Base-by-base conservation (phyloP, 257 asterid species). In the Forsythia suspensa region DNA sequence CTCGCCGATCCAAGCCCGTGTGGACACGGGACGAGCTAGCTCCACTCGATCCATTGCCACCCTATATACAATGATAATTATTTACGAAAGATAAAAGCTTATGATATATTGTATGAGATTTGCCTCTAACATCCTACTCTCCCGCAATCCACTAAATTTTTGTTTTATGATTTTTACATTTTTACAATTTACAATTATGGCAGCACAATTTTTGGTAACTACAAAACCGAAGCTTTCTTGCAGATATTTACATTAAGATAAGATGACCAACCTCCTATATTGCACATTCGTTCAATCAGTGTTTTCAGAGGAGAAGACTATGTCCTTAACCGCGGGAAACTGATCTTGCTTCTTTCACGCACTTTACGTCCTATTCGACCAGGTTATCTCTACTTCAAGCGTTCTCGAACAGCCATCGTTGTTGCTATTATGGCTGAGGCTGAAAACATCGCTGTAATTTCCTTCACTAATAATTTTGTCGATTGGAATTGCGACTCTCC, bases 331-430 rank as follows among this genome's bases (percentile, higher is more conserved):
- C 9, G 12, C 9, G 2, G 13, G 6, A 66, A 73, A 68, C 1
- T 15, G 48, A 21, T 39, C 69, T 72, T 38, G 70, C 6, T 72
- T 70, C 59, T 43, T 80, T 83, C 80, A 83, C 74, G 24, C 80
- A 46, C 83, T 81, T 79, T 84, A 80, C 70, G 39, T 71, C 85
- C 84, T 79, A 71, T 86, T 91, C 63, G 96, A 91, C 98, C 98
- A 93, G 71, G 86, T 84, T 82, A 93, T 88, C 87, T 89, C 96
- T 34, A 91, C 77, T 84, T 91, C 98, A 51, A 93, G 84, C 0
- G 93, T 89, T 46, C 98, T 80, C 3, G 92, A 76, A 41, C 93
- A 71, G 72, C 87, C 85, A 36, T 91, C 93, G 81, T 87, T 91
- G 70, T 74, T 85, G 82, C 82, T 83, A 78, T 86, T 87, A 42